Evolutionary conservation across 768 basidiomycete species (phyloP), one percentile per base, ranked within the genome.

Genomic region (Gymnopilus dilepis): DNA sequence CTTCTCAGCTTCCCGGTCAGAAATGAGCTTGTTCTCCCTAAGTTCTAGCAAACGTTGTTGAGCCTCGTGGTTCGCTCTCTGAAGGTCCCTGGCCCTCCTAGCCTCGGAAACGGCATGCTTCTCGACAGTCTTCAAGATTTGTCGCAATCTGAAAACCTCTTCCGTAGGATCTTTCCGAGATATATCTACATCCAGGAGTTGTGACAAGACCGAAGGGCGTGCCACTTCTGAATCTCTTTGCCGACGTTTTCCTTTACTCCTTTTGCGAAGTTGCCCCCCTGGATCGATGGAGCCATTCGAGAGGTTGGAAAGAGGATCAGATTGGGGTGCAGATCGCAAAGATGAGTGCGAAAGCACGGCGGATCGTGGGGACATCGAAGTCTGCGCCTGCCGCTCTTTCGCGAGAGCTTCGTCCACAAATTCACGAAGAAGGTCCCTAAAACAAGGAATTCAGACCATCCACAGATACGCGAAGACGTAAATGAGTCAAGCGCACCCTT

Each of bases 1-100:
- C 28, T 72, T 73, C n/a, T 69, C 54, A 3, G 77, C 79, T 22
- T 78, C 75, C 48, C 73, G 71, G 55, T 81, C 73, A 1, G 78
- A 80, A 31, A 70, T 45, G 9, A 78, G 51, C 41, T 73, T 71
- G 17, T 69, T 75, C 45, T 78, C 78, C 42, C 77, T 78, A 26
- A 83, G 64, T 12, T 72, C 41, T 15, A 69, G 73, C 40, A 78
- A 74, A 8, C 72, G 73, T 41, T 76, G 71, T 8, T 73, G 64
- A 6, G 72, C 70, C 38, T 80, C 76, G 26, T 66, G 61, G 37
- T 73, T 73, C 21, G 65, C 68, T 11, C 73, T 73, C 58, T 81
- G 78, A 7, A 78, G 66, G 3, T 77, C 73, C 9, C 69, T 64
- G 3, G 74, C 76, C 26, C 78, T 72, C 34, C 69, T 65, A n/a